A percentile compares a stretch with the other conserved stretches of the same genome.
These are phyloP conservation scores for Elsinoe arachidis DNA, from an alignment of 2,329 filamentous ascomycete species.

Conservation along the genomic window DNA sequence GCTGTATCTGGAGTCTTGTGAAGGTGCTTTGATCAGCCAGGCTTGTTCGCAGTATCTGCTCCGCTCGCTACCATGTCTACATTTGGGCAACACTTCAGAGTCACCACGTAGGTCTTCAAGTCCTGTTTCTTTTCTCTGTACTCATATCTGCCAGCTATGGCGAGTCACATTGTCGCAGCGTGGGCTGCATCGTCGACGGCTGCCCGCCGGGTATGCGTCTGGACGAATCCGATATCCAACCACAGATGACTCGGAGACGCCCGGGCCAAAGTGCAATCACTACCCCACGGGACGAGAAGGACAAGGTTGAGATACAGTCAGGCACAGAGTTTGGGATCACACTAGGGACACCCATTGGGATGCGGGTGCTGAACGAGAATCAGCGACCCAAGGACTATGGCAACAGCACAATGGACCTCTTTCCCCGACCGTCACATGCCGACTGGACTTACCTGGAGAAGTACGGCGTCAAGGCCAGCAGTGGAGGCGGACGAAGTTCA, in stretches of 20 bases:
- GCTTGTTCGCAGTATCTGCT: too few species aligned
- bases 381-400: slow-evolving; percentile 89
- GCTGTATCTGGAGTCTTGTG: too few species aligned
- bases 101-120: slow-evolving; percentile 60
- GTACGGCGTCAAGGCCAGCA: slow-evolving; percentile 88
- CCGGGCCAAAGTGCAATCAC: slow-evolving; percentile 86
- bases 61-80: slow-evolving; percentile 61
- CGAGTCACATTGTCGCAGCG: slow-evolving; percentile 83
- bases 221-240: slow-evolving; percentile 78
- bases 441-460: slow-evolving; percentile 97
- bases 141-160: slow-evolving; percentile 50
- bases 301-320: slow-evolving; percentile 83
- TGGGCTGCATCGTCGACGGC: slow-evolving; percentile 92
- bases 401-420: slow-evolving; percentile 79
- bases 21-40: too few species aligned
- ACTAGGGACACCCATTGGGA: slow-evolving; percentile 79
- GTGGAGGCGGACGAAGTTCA: slow-evolving; percentile 79
- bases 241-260: slow-evolving; percentile 81
- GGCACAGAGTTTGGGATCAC: slow-evolving; percentile 86
- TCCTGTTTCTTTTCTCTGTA: not conserved
- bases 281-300: slow-evolving; percentile 87
- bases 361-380: slow-evolving; percentile 86
- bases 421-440: slow-evolving; percentile 84
- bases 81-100: slow-evolving; percentile 72
- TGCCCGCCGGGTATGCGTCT: slow-evolving; percentile 81